Percentiles rank a stretch among this genome's conserved stretches.
These are phyloP conservation scores for Cercospora beticola DNA, from an alignment of 2,329 filamentous ascomycete genomes.

Conservation along the genomic window DNA sequence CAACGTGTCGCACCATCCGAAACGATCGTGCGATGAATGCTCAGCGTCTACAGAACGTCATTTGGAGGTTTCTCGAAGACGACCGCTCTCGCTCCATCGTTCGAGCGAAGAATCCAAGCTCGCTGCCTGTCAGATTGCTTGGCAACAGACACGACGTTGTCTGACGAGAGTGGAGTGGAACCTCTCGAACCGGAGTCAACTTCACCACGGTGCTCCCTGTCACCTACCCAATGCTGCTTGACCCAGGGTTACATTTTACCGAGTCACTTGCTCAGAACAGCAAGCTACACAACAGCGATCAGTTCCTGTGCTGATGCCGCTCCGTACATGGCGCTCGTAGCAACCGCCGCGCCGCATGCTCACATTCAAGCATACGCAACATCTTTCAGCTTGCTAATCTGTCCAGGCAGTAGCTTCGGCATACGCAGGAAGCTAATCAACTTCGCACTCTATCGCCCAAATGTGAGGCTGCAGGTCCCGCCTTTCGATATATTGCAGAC, in stretches of 20 bases:
- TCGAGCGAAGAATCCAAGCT: not conserved
- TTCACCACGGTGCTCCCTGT: not conserved
- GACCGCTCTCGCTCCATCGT: not conserved
- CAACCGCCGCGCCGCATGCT: not conserved
- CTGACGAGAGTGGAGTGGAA: not conserved
- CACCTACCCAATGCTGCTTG: not conserved
- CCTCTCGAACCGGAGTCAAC: not conserved
- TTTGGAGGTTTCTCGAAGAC: not conserved
- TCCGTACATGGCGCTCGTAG: not conserved
- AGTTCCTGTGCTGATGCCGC: no score
- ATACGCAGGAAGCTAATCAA: not conserved
- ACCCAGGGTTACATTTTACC: not conserved
- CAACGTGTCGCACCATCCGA: not conserved
- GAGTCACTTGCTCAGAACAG: not conserved
- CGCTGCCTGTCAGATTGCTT: not conserved
- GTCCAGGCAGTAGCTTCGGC: not conserved
- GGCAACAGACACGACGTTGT: not conserved
- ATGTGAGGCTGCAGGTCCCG: not conserved
- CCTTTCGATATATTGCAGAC: not conserved
- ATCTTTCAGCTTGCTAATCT: not conserved
- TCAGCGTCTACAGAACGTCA: not conserved
- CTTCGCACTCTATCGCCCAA: not conserved
- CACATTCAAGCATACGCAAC: not conserved
- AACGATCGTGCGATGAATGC: not conserved
- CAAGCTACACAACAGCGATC: not conserved